Evolutionary conservation across 2,329 filamentous ascomycete genomes (phyloP), one percentile per base, ranked within the genome.

Genomic region (Aspergillus quadricinctus): DNA sequence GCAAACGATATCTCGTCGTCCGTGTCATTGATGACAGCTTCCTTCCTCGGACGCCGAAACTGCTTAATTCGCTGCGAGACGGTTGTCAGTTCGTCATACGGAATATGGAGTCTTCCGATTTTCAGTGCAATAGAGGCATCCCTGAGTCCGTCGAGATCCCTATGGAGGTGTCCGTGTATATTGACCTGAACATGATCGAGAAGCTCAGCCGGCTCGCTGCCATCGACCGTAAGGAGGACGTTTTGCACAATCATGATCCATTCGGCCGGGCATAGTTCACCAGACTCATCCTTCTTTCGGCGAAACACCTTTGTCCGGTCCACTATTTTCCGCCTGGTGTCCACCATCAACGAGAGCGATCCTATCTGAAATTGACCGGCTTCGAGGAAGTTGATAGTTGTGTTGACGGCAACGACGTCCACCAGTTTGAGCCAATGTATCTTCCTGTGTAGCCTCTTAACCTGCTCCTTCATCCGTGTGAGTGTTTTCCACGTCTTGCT

Each of bases 41-140:
- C 71, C 41, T 75, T 68, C 7, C 69, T 60, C 10, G 73, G 68
- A 19, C 72, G 68, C 53, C 78, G 65, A 21, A 60, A 61, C 37
- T 70, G 61, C 43, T 71, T 73, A 50, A 61, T 73, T 66, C 64
- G 71, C 64, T 57, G 66, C 55, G 60, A 64, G 50, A 68, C 66
- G 19, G 81, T 78, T 54, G 83, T 79, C 46, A 97, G 78, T 68
- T 97, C 92, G 68, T 99, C 94, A 67, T 89, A 92, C 0, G 94
- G 94, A 19, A 99, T 80, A 69, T 95, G 92, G 14, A 99, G 81
- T 54, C 93, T 86, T 17, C 95, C 94, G 40, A 97, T 81, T 74
- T 99, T 99, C 61, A 97, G 78, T 0, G 92, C 88, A 58, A 99
- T 86, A 1, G 92, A 90, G 0, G 92, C 89, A 77, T 99, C 94